Percentiles rank a stretch among this genome's conserved stretches.
These are phyloP conservation scores for Tritrichomonas foetus DNA, from an alignment of 208 protist genomes.

Conservation along the genomic window DNA sequence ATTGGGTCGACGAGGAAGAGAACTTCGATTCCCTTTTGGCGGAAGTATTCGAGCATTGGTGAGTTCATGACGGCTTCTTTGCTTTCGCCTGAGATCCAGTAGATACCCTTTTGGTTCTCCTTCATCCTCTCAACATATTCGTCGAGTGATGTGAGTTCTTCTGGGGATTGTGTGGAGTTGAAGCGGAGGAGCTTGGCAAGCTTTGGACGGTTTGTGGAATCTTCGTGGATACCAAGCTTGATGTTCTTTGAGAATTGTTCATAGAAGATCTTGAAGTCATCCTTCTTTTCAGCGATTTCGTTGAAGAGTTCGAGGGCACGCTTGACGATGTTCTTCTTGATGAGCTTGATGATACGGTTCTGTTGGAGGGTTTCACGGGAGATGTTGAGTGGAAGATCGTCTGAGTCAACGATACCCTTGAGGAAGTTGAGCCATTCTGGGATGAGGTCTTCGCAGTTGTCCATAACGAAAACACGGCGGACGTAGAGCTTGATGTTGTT, in stretches of 20 bases:
- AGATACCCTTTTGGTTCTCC: constrained; percentile 91
- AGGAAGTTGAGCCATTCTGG: constrained; percentile 94
- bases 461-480: constrained; percentile 92
- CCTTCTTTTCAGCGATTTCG: constrained; percentile 88
- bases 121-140: constrained; percentile 75
- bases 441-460: constrained; percentile 91
- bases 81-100: constrained; percentile 94
- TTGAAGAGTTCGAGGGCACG: constrained; percentile 88
- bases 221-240: constrained; percentile 96
- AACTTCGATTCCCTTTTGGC: constrained; percentile 80
- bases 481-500: constrained; percentile 91
- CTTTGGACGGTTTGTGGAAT: constrained; percentile 81
- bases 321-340: constrained; percentile 95
- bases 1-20: constrained; percentile 93
- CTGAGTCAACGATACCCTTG: constrained; percentile 89
- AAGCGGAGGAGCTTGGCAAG: constrained; percentile 84
- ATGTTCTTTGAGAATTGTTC: constrained; percentile 91
- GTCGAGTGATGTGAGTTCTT: constrained; percentile 52
- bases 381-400: constrained; percentile 97
- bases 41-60: constrained; percentile 88
- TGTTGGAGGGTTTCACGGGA: constrained; percentile 95
- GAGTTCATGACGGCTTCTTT: constrained; percentile 75
- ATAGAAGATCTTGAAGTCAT: constrained; percentile 96
- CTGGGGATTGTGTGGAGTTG: constrained; percentile 73
- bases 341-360: constrained; percentile 94